Percentiles rank a stretch among this genome's conserved stretches.
Conservation (phyloP, 148 eudicot species). For the Rhododendron henanense region DNA sequence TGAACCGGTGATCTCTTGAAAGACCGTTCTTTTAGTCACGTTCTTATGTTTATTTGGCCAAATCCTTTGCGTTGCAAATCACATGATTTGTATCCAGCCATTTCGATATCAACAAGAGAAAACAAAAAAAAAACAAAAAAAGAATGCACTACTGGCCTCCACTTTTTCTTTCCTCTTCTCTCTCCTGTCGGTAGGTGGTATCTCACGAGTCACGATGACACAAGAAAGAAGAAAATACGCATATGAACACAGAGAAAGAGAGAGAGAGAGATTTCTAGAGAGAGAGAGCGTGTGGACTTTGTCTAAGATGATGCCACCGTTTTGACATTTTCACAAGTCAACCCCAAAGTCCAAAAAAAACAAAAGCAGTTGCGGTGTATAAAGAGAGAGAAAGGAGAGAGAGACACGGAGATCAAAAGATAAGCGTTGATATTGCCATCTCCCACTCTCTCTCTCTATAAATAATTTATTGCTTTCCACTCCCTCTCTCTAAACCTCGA, state of each 20-base stretch:
- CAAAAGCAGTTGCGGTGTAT: background rate
- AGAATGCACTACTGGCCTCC: background rate
- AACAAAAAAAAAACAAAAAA: background rate
- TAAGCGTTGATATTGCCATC: background rate
- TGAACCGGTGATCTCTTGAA: no score
- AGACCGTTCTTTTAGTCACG: no score
- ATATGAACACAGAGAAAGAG: background rate
- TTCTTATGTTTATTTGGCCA: no score
- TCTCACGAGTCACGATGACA: slow-evolving; percentile 4
- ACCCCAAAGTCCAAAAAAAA: slow-evolving; percentile 2
- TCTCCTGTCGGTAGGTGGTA: slow-evolving; percentile 3
- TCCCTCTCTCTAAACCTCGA: background rate
- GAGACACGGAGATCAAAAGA: background rate
- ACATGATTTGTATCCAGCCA: no score
- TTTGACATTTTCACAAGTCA: slow-evolving; percentile 34
- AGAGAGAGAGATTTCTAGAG: background rate
- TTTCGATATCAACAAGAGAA: background rate
- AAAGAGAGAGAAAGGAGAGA: background rate
- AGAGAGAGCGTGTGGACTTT: slow-evolving; percentile 29
- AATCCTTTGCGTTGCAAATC: background rate
- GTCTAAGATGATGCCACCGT: background rate
- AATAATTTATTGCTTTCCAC: background rate
- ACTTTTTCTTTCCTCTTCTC: background rate
- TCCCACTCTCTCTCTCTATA: background rate
- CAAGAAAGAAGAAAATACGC: background rate